These are phyloP conservation scores for Trichoderma parareesei DNA, from an alignment of 495 filamentous ascomycete genomes.

Conservation along the genomic window DNA sequence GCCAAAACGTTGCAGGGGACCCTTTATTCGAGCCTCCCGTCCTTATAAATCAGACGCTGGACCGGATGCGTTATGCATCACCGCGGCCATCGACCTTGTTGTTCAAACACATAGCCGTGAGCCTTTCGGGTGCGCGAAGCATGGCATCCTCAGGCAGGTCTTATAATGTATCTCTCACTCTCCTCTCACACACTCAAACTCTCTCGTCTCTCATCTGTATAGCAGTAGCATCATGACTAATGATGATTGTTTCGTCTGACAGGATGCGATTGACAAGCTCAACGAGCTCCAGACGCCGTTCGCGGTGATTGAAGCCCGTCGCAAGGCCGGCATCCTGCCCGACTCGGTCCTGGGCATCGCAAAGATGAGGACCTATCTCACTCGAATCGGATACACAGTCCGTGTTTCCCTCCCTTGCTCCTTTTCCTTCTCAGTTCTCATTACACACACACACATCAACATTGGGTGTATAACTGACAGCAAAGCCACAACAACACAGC, in stretches of 20 bases:
- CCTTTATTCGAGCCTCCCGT: no score
- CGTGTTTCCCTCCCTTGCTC: conserved; percentile 40
- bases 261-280: conserved; percentile 79
- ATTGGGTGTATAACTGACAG: no score
- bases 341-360: conserved; percentile 56
- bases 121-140: neutral
- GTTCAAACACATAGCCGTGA: neutral
- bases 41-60: neutral
- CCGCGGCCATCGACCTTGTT: neutral
- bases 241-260: neutral
- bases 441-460: neutral
- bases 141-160: conserved; percentile 16
- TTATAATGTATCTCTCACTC: conserved; percentile 18
- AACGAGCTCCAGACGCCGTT: conserved; percentile 88
- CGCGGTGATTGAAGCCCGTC: conserved; percentile 64
- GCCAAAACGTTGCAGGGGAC: neutral
- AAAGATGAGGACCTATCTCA: conserved; percentile 71
- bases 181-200: neutral
- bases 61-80: conserved; percentile 10
- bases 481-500: neutral
- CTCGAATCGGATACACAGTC: conserved; percentile 61
- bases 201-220: neutral
- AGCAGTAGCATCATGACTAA: neutral
- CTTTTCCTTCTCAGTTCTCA: conserved; percentile 4
- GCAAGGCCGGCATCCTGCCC: conserved; percentile 56